Evolutionary conservation across 768 basidiomycete species (phyloP).

Genomic region (Strobilomyces confusus): DNA sequence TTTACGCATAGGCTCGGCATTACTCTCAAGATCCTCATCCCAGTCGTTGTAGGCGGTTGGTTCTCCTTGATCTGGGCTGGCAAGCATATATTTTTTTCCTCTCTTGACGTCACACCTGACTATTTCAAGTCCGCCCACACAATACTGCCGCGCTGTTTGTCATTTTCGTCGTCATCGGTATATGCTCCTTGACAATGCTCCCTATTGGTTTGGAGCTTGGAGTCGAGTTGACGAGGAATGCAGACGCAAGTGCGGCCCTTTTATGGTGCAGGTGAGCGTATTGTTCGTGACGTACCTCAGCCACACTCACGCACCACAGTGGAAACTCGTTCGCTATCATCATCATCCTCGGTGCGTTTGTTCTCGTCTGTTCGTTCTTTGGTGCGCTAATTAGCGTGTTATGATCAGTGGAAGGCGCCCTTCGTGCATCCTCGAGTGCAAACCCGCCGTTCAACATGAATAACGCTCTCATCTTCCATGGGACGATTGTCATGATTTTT

Average conservation of each 20-base stretch:
- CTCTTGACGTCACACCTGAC: background rate
- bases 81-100: conserved; percentile 30
- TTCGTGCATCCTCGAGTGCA: conserved; percentile 58
- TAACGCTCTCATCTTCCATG: conserved; percentile 64
- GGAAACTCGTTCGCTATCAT: conserved; percentile 64
- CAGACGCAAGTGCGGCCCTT: conserved; percentile 71
- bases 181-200: conserved; percentile 62
- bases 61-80: conserved; percentile 79
- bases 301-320: conserved; percentile 31
- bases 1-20: conserved; percentile 68
- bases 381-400: background rate
- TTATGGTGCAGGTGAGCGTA: conserved; percentile 67
- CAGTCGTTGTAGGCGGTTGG: conserved; percentile 61
- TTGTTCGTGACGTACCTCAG: background rate
- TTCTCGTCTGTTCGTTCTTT: background rate
- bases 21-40: conserved; percentile 56
- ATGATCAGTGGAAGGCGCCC: conserved; percentile 56
- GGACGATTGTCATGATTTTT: conserved; percentile 40
- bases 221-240: conserved; percentile 75
- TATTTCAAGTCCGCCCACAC: conserved; percentile 52
- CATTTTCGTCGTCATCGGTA: conserved; percentile 67
- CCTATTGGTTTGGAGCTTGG: conserved; percentile 76
- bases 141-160: conserved; percentile 59
- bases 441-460: conserved; percentile 74
- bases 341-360: conserved; percentile 54